Percentiles rank a stretch among this genome's conserved stretches.
Evolutionary conservation across 2,329 filamentous ascomycete species (phyloP).

Genomic region (Fusarium sp.): DNA sequence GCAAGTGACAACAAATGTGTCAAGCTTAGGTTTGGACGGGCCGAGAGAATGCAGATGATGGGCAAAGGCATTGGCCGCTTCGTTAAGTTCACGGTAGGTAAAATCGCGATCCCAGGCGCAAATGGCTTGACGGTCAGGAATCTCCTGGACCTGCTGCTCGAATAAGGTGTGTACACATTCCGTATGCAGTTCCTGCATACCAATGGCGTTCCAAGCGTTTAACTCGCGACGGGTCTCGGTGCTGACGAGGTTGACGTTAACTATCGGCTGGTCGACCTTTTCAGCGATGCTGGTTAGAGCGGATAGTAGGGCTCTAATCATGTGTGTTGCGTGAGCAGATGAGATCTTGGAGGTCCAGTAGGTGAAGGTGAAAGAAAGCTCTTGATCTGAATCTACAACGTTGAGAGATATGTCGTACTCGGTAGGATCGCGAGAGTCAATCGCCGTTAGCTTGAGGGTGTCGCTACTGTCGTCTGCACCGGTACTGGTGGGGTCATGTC

Average conservation of each 20-base stretch:
- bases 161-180: neutral
- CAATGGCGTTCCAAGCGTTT: neutral
- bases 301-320: neutral
- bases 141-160: neutral
- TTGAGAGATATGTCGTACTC: conserved; percentile 8
- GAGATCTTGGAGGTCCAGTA: conserved; percentile 6
- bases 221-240: neutral
- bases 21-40: neutral
- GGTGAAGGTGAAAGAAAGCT: neutral
- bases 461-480: neutral
- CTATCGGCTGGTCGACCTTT: neutral
- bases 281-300: neutral
- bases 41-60: neutral
- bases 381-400: neutral
- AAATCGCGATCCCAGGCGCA: neutral
- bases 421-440: neutral
- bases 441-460: neutral
- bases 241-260: neutral
- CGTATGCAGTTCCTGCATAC: neutral
- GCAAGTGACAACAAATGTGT: neutral
- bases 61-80: neutral
- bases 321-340: neutral
- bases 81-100: neutral
- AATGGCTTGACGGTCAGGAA: neutral
- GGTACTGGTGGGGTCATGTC: neutral